These are phyloP conservation scores for Neonectria sp. DNA, from an alignment of 2,329 filamentous ascomycete genomes.

Conservation along the genomic window DNA sequence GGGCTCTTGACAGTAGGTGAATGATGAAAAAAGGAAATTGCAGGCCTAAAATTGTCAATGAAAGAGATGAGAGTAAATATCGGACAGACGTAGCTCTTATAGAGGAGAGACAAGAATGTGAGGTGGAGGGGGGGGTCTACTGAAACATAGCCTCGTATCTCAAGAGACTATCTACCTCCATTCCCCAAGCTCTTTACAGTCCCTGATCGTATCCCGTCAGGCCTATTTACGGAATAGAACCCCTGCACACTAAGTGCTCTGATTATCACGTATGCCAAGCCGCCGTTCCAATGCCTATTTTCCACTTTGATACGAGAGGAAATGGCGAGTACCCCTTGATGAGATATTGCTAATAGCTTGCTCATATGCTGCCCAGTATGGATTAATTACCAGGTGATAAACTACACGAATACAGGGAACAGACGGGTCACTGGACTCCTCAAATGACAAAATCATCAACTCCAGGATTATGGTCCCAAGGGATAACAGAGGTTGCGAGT, in stretches of 20 bases:
- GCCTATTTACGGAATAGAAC: not conserved
- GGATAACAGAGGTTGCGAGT: too few species aligned
- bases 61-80: not conserved
- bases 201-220: not conserved
- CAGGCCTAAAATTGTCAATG: not conserved
- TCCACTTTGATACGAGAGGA: not conserved
- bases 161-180: not conserved
- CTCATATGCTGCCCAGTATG: not conserved
- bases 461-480: too few species aligned
- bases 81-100: not conserved
- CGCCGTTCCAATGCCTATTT: not conserved
- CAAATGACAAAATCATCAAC: too few species aligned
- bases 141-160: slow-evolving; percentile 16
- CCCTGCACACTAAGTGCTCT: not conserved
- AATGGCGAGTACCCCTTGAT: not conserved
- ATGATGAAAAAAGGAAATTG: not conserved
- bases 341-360: not conserved
- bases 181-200: not conserved
- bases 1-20: not conserved
- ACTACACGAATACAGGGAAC: too few species aligned
- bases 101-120: too few species aligned
- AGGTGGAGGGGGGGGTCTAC: not conserved
- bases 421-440: too few species aligned
- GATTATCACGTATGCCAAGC: not conserved
- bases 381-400: too few species aligned